These are phyloP conservation scores for Pleurotus cornucopiae DNA, from an alignment of 768 basidiomycete genomes.

Conservation along the genomic window DNA sequence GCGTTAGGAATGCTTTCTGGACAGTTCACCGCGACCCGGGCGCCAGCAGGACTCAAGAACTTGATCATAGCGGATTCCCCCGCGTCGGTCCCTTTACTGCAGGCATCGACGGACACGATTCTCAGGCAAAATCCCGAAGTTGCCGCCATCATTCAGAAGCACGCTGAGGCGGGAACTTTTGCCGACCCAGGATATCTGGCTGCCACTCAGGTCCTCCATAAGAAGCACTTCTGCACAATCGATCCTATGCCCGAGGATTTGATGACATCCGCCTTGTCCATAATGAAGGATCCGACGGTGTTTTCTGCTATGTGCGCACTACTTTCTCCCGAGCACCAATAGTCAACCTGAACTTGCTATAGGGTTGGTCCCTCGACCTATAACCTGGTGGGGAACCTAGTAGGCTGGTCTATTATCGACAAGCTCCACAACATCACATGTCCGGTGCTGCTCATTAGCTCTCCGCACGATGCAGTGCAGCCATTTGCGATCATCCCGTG, in stretches of 20 bases:
- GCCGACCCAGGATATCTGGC: conserved; percentile 26
- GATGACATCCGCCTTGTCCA: conserved; percentile 16
- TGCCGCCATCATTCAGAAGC: neutral
- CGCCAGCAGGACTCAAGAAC: conserved; percentile 33
- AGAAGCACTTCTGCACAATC: conserved; percentile 29
- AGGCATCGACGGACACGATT: neutral
- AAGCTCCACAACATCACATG: conserved; percentile 16
- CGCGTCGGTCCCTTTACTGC: conserved; percentile 24
- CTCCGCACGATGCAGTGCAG: conserved; percentile 18
- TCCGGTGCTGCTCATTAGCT: conserved; percentile 18
- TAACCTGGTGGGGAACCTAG: conserved; percentile 18
- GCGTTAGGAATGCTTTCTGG: conserved; percentile 37
- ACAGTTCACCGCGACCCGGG: conserved; percentile 31
- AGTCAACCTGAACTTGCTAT: neutral
- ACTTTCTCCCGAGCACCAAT: neutral
- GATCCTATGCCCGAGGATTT: conserved; percentile 30
- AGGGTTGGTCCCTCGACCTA: conserved; percentile 35
- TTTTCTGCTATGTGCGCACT: conserved; percentile 26
- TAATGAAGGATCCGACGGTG: conserved; percentile 27
- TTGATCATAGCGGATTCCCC: conserved; percentile 27
- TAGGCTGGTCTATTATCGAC: conserved; percentile 17
- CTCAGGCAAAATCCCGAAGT: neutral
- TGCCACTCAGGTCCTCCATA: conserved; percentile 22
- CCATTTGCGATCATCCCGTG: conserved; percentile 16
- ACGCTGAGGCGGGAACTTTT: neutral